These are phyloP conservation scores for Candida piceae DNA, from an alignment of 805 yeast genomes.

Conservation along the genomic window DNA sequence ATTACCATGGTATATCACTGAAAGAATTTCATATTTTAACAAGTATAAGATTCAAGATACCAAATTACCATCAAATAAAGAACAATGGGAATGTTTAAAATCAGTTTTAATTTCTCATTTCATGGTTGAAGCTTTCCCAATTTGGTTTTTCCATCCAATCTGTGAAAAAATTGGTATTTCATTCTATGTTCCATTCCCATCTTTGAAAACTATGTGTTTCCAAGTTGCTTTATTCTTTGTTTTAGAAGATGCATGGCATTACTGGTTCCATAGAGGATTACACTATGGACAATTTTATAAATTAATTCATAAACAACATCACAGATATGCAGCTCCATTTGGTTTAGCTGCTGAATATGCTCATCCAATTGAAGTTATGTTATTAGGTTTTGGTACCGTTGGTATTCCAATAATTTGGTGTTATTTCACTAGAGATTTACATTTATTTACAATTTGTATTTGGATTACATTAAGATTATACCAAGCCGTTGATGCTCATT, in stretches of 20 bases:
- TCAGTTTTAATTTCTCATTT: constrained; percentile 82
- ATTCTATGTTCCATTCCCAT: constrained; percentile 82
- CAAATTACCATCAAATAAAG: constrained; percentile 71
- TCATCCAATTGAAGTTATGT: constrained; percentile 88
- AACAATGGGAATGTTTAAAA: constrained; percentile 91
- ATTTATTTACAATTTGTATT: constrained; percentile 78
- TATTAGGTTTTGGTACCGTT: constrained; percentile 92
- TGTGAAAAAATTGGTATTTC: constrained; percentile 77
- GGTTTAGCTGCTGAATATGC: constrained; percentile 98
- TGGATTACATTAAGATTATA: constrained; percentile 87
- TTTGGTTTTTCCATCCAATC: constrained; percentile 95
- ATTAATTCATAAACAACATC: constrained; percentile 95
- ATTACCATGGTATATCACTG: constrained; percentile 88
- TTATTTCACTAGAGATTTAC: constrained; percentile 68
- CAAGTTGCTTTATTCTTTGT: constrained; percentile 79
- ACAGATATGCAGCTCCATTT: constrained; percentile 95
- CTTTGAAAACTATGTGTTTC: constrained; percentile 45
- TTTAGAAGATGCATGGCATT: constrained; percentile 94
- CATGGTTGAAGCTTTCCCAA: constrained; percentile 91
- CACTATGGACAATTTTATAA: constrained; percentile 88
- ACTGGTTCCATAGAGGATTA: constrained; percentile 88
- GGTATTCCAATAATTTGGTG: constrained; percentile 90
- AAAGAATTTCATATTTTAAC: constrained; percentile 77
- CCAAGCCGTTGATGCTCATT: constrained; percentile 97
- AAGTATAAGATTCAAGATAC: constrained; percentile 86